Evolutionary conservation across 192 early-diverging fungal species (phyloP), one percentile per base, ranked within the genome.

Genomic region (Coemansia sp.): DNA sequence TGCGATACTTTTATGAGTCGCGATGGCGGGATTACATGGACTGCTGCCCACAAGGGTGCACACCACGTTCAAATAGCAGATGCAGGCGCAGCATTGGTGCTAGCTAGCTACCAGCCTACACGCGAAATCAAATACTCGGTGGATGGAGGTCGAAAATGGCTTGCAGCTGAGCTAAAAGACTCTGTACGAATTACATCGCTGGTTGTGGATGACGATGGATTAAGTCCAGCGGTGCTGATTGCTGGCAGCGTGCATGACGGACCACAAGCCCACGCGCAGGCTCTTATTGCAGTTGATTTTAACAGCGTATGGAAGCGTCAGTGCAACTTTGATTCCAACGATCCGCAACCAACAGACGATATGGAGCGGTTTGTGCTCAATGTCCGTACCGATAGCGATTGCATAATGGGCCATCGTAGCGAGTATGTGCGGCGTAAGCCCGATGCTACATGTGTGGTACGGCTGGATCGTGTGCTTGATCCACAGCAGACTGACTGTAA

Each of bases 1-100:
- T 87, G 89, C 55, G 91, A 93, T 58, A 93, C 91, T 0, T 97
- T 92, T 47, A 45, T 97, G 37, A 92, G 90, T 3, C 74, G 81
- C 30, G 93, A 97, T 64, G 89, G 88, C 42, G 94, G 93, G 12
- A 18, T 87, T 5, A 84, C 82, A 2, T 97, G 93, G 93, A 61
- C 66, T 17, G 74, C 73, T 34, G 83, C 81, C 15, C 64, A 69
- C 12, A 69, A 80, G 41, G 93, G 85, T 14, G 84, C 93, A 12
- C 87, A 91, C 56, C 86, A 90, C 40, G 93, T 90, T 57, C 93
- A 92, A 62, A 74, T 93, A 52, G 86, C 84, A 3, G 92, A 98
- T 66, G 83, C 82, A 58, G 96, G 94, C 14, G 64, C 84, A 1
- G 47, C 93, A 1, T 54, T 98, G 21, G 89, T 91, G 5, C 55